Conservation (phyloP, 2,329 filamentous ascomycete species). For the Aureobasidium lini region DNA sequence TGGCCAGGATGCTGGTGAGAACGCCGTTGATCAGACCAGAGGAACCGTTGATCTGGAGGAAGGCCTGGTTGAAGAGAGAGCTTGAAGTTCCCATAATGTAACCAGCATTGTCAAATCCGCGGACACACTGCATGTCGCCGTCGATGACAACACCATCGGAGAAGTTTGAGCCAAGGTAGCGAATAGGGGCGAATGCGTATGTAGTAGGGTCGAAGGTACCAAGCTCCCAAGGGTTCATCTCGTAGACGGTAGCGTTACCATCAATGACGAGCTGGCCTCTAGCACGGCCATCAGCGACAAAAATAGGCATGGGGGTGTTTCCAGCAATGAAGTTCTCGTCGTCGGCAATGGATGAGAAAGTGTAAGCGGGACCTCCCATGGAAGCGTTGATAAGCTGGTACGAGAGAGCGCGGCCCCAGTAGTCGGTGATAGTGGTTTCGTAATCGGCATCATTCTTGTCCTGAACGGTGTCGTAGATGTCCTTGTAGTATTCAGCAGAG, state of each 20-base stretch:
- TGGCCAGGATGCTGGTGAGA: constrained; percentile 38
- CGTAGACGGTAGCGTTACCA: constrained; percentile 66
- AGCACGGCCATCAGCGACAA: constrained; percentile 61
- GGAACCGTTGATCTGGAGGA: constrained; percentile 55
- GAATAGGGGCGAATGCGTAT: constrained; percentile 61
- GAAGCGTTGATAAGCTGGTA: constrained; percentile 76
- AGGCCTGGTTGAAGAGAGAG: constrained; percentile 72
- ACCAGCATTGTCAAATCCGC: constrained; percentile 74
- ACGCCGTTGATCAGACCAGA: constrained; percentile 27
- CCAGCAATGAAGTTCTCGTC: constrained; percentile 55
- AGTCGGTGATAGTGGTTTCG: constrained; percentile 71
- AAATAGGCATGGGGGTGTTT: constrained; percentile 62
- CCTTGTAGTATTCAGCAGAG: constrained; percentile 55
- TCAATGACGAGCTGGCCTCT: constrained; percentile 56
- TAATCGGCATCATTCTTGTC: constrained; percentile 58
- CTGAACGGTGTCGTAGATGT: constrained; percentile 51
- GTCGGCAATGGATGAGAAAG: constrained; percentile 70
- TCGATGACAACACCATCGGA: constrained; percentile 51
- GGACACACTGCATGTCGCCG: constrained; percentile 54
- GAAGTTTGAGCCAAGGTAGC: constrained; percentile 69
- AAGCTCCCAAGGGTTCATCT: constrained; percentile 74
- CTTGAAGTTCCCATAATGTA: constrained; percentile 82
- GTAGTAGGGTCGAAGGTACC: constrained; percentile 68
- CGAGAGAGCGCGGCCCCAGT: constrained; percentile 77
- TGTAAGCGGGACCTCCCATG: constrained; percentile 67